phyloP scores from a whole-genome alignment of 805 yeast species.

The Scheffersomyces stipitis region DNA sequence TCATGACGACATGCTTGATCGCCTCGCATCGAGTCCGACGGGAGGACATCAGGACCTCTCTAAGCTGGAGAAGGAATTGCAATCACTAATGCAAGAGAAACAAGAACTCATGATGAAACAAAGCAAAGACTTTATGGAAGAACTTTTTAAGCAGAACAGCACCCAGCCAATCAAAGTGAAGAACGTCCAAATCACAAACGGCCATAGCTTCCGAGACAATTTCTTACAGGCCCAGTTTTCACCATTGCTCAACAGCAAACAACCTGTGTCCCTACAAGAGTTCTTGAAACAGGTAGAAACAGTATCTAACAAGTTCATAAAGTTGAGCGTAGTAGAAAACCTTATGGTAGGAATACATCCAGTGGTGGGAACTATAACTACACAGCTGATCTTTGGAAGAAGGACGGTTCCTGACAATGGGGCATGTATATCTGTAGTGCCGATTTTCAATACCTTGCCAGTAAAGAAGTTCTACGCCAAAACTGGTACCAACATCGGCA shows the following conservation, averaged over 20 bases:
- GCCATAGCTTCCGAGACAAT: constrained; percentile 43
- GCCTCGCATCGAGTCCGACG: constrained; percentile 16
- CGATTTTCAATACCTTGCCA: constrained; percentile 46
- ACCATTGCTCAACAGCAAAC: constrained; percentile 39
- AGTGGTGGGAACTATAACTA: constrained; percentile 7
- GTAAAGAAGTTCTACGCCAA: constrained; percentile 74
- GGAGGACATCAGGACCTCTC: constrained; percentile 7
- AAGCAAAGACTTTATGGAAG: constrained; percentile 31
- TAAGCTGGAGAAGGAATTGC: constrained; percentile 26
- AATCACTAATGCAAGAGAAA: constrained; percentile 24
- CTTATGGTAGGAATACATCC: constrained; percentile 34
- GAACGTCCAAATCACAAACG: constrained; percentile 49
- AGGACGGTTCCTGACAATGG: constrained; percentile 18
- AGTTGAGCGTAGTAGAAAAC: constrained; percentile 44
- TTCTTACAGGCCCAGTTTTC: constrained; percentile 48
- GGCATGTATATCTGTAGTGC: constrained; percentile 26
- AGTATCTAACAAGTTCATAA: constrained; percentile 43
- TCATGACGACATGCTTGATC: constrained; percentile 34
- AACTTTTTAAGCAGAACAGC: constrained; percentile 30
- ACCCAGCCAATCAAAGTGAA: constrained; percentile 43
- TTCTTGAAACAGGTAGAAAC: constrained; percentile 43
- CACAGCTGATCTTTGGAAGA: constrained; percentile 7
- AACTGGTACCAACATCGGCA: constrained; percentile 94
- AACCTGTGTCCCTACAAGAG: constrained; percentile 39
- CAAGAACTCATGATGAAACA: constrained; percentile 33